These are phyloP conservation scores for Xanthoconium separans DNA, from an alignment of 1,284 basidiomycete species.

Conservation along the genomic window DNA sequence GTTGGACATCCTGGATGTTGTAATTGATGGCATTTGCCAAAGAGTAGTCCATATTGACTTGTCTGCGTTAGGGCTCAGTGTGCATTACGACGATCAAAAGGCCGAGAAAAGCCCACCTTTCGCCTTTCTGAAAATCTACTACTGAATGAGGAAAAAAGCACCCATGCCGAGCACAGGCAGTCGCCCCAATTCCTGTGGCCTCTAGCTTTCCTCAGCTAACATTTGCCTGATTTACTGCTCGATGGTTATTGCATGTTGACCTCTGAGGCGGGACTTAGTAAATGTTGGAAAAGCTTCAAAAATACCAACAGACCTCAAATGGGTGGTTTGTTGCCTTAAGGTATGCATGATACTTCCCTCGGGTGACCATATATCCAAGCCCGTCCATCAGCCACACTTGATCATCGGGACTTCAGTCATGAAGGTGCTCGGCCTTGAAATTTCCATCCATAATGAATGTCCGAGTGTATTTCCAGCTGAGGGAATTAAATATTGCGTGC, in stretches of 20 bases:
- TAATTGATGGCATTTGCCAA: slow-evolving; percentile 9
- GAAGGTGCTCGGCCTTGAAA: background rate
- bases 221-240: background rate
- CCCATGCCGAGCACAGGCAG: background rate
- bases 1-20: background rate
- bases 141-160: background rate
- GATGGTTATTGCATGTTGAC: background rate
- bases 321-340: background rate
- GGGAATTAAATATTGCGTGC: background rate
- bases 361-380: background rate
- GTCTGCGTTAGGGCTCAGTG: background rate
- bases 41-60: slow-evolving; percentile 17
- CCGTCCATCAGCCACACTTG: background rate
- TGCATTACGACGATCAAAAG: too few relatives aligned
- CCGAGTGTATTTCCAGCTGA: background rate
- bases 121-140: background rate
- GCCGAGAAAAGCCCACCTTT: too few relatives aligned
- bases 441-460: background rate
- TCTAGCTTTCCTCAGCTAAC: background rate
- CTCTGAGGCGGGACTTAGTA: background rate
- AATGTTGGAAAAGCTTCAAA: background rate
- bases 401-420: background rate
- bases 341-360: background rate
- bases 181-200: background rate
- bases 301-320: background rate